Base-by-base conservation (phyloP, 768 basidiomycete genomes). In the Hydnomerulius pinastri region DNA sequence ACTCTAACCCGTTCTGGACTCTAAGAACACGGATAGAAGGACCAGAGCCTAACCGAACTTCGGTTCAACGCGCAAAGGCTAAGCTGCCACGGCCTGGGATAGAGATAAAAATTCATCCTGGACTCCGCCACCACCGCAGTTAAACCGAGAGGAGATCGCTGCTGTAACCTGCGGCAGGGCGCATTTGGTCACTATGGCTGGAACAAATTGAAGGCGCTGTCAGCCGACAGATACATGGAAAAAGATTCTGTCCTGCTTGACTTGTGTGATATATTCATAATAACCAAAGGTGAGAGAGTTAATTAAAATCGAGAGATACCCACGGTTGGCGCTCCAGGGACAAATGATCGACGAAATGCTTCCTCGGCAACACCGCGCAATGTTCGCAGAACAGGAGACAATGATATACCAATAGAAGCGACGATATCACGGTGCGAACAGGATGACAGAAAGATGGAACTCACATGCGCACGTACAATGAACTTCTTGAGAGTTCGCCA, bases 401-500 rank as follows among this genome's bases (percentile, higher is more conserved):
- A 8, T 32, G 10, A 15, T 32, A n/a, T 6, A 10, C 30, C 5
- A 32, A 32, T 10, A 10, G 30, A 32, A 32, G n/a, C n/a, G n/a
- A n/a, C n/a, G n/a, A n/a, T n/a, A n/a, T n/a, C n/a, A n/a, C n/a
- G n/a, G n/a, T n/a, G n/a, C n/a, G n/a, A n/a, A n/a, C n/a, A n/a
- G n/a, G n/a, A n/a, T n/a, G n/a, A 36, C 6, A 25, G 4, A 21
- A 43, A 47, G 43, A 53, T 24, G 38, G 50, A 42, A 25, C 15
- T 43, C 4, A 36, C 50, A 55, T 47, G 57, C 23, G 6, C 13
- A 23, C 20, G 44, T 45, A 46, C 36, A 18, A 36, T 3, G 17
- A n/a, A 43, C 24, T 6, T 27, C 25, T 43, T 48, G 52, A 52
- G 40, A 41, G 38, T 30, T 8, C n/a, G n/a, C n/a, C n/a, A 35